phyloP scores from a whole-genome alignment of 2,329 filamentous ascomycete species.

The Monosporascus sp. region DNA sequence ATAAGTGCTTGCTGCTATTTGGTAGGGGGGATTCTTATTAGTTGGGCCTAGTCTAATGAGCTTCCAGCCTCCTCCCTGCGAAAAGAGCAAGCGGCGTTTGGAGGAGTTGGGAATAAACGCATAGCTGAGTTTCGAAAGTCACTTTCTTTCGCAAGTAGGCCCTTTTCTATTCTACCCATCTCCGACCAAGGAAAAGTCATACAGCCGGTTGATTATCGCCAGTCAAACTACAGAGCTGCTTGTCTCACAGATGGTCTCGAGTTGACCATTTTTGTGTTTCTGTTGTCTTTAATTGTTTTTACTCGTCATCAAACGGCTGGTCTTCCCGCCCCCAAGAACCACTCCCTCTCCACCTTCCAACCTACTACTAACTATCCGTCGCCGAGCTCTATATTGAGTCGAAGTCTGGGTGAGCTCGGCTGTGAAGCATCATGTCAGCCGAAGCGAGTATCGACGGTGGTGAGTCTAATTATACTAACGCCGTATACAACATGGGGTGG shows the following conservation, averaged over 20 bases:
- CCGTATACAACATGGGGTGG: constrained; percentile 4
- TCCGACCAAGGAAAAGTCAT: no score
- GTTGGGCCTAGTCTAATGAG: not conserved
- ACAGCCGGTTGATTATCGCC: no score
- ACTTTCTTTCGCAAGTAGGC: no score
- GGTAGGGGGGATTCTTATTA: constrained; percentile 1
- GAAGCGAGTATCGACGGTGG: constrained; percentile 21
- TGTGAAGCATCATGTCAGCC: constrained; percentile 23
- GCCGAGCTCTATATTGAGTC: constrained; percentile 17
- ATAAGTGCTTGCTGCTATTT: not conserved
- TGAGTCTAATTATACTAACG: not conserved
- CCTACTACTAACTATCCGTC: not conserved
- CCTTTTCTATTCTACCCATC: no score
- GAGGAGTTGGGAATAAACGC: not conserved
- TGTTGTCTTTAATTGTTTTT: not conserved
- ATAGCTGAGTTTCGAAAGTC: no score
- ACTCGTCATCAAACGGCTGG: constrained; percentile 10
- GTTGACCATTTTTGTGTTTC: not conserved
- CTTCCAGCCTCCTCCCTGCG: constrained; percentile 13
- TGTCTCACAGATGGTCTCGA: not conserved
- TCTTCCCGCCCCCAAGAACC: constrained; percentile 7
- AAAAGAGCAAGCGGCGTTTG: constrained; percentile 6
- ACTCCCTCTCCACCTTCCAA: not conserved
- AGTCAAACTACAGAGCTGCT: not conserved
- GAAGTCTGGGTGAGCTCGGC: constrained; percentile 19